Evolutionary conservation across 257 asterid species (phyloP), one percentile per base, ranked within the genome.

Genomic region (Forsythia suspensa): DNA sequence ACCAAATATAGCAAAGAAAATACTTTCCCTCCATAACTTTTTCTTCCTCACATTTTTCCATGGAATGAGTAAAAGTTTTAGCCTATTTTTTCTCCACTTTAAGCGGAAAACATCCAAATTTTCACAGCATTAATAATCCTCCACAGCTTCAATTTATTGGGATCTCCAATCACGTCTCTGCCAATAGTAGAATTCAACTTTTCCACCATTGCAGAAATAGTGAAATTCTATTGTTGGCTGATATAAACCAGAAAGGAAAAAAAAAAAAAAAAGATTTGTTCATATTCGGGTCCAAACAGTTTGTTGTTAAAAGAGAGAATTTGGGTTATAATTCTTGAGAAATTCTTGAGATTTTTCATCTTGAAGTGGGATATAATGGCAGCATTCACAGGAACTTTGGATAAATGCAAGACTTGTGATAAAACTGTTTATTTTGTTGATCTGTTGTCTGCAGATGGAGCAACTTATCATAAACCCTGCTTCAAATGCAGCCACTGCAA

Each of bases 151-250:
- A 88, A 16, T 78, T 80, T 76, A 74, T 39, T 83, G 78, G 91
- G 91, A 88, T 87, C 85, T 89, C 90, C 94, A 87, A 81, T 84
- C 90, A 89, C 89, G 89, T 88, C 94, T 87, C 84, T 52, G 63
- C 4, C 76, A 73, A 78, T 71, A 80, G 59, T 77, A 79, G 76
- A 81, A 37, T 75, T 73, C 70, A 76, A 80, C 73, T 18, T 80
- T 77, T 70, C 80, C 84, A 79, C 79, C 83, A 77, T 40, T 70
- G 42, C 79, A 76, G 57, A 42, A 65, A 24, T 67, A 42, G 44
- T 38, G 36, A 39, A 79, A 44, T 79, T 57, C 59, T 78, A 73
- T 72, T 72, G 68, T 75, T 82, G 77, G 77, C 38, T 48, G 67
- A 84, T 84, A 79, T 81, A 82, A 84, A 75, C 68, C 70, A 63